phyloP scores from a whole-genome alignment of 2,329 filamentous ascomycete species.

The Scopulariopsis brevicaulis region DNA sequence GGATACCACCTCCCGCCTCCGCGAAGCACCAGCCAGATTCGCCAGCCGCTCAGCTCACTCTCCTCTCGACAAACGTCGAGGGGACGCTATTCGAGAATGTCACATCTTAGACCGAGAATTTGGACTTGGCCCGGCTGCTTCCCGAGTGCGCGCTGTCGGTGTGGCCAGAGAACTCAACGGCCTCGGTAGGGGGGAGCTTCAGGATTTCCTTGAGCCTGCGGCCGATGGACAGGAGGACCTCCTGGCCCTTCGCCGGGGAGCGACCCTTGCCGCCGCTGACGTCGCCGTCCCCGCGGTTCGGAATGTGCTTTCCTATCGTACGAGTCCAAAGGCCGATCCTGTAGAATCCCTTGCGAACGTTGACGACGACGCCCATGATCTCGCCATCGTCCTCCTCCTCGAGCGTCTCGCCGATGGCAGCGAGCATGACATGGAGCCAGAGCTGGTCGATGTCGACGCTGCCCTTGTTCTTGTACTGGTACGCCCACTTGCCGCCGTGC shows the following conservation, averaged over 20 bases:
- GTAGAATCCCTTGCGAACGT: constrained; percentile 97
- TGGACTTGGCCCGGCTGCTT: constrained; percentile 91
- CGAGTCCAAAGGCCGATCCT: constrained; percentile 96
- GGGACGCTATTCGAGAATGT: not conserved
- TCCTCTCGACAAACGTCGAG: not conserved
- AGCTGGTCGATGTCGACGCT: constrained; percentile 84
- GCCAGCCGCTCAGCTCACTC: not conserved
- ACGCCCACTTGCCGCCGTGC: constrained; percentile 98
- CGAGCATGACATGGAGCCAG: constrained; percentile 95
- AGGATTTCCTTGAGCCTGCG: constrained; percentile 87
- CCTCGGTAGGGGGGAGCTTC: constrained; percentile 63
- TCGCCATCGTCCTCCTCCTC: constrained; percentile 92
- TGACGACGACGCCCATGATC: constrained; percentile 98
- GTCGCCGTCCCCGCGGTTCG: constrained; percentile 62
- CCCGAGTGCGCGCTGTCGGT: constrained; percentile 87
- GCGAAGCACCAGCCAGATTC: not conserved
- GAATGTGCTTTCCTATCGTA: constrained; percentile 77
- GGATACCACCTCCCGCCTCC: not conserved
- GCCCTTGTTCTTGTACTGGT: constrained; percentile 94
- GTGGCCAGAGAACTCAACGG: constrained; percentile 92
- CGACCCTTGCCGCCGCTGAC: constrained; percentile 68
- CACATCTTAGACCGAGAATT: constrained; percentile 62
- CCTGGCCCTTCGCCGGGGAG: constrained; percentile 69
- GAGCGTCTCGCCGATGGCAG: constrained; percentile 93
- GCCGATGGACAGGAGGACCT: constrained; percentile 76